Base-by-base conservation (phyloP, 805 yeast species). In the Starmerella davenportii region DNA sequence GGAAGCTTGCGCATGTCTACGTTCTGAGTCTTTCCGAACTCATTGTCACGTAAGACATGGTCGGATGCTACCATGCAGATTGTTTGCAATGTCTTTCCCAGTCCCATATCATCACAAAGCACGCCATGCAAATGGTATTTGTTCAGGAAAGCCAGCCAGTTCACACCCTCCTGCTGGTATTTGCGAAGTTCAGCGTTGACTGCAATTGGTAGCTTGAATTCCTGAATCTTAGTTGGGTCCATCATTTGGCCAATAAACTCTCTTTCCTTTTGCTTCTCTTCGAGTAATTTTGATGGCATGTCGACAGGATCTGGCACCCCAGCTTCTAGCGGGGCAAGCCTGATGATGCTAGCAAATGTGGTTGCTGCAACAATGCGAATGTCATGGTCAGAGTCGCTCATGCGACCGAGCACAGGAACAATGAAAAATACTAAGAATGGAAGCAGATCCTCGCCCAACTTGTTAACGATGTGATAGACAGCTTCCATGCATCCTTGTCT, bases 21-120 rank as follows among this genome's bases (percentile, higher is more conserved):
- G 0, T 77, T 65, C 24, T 67, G 57, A 0, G 93, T 74, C 43
- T 65, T 59, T 36, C 57, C 49, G 55, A 65, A 79, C 46, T 76
- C 77, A 48, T 78, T 78, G 9, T 72, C 75, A 47, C 98, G 71
- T 47, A 81, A 50, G 51, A 84, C 80, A 52, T 90, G 98, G 53
- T 90, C 98, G 54, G 95, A 81, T 0, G 98, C 80, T 38, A 90
- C 84, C 48, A 92, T 87, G 60, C 98, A 90, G 52, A 90, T 85
- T 0, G 98, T 85, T 59, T 90, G 99, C 43, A 90, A 65, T 0
- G 99, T 90, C 56, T 90, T 90, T 38, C 99, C 99, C 23, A 90
- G 66, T 5, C 99, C 99, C 99, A 90, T 90, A 72, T 90, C 99
- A 57, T 90, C 99, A 72, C 98, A 90, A 36, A 90, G 64, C 52